Base-by-base conservation (phyloP, 1,139 yeast species). In the Diutina ranongensis region DNA sequence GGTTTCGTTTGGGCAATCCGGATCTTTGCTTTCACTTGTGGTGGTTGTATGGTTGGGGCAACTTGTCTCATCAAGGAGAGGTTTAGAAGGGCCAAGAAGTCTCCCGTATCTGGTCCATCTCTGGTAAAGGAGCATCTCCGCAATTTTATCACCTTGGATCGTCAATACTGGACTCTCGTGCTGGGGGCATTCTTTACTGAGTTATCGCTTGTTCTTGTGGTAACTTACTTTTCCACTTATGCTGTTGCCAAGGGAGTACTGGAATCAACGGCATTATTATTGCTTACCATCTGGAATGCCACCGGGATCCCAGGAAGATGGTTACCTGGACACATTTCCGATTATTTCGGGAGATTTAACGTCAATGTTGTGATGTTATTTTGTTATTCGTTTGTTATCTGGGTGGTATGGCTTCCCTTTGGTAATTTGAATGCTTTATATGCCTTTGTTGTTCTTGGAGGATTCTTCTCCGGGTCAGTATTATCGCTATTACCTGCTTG, bases 1-100 rank as follows among this genome's bases (percentile, higher is more conserved):
- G 86, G 85, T 0, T 80, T 68, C 51, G 59, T 62, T 1, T 79
- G 85, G 85, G 81, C 84, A 0, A 71, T 80, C 48, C 61, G 86
- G 51, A 68, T 74, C 12, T 38, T 38, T 4, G 42, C 42, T 2
- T 38, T 38, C 42, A 38, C 42, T 18, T 15, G 20, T 3, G 42
- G 42, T 10, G 67, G 63, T 0, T 64, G 76, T 35, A 61, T 74
- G 53, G 40, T 59, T 0, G 48, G 61, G 16, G 64, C 80, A 1
- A 62, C 68, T 9, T 45, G 67, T 0, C 59, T 77, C 21, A 69
- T 72, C 2, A 70, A 66, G 45, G 84, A 77, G 55, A 65, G 84
- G 50, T 54, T 72, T 45, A 59, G 46, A 53, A 54, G 49, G 25
- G 10, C 28, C 7, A 28, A 40, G 15, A 12, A 13, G 16, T 7